Base-by-base conservation (phyloP, 495 filamentous ascomycete species). In the Lasiosphaeria ovina region DNA sequence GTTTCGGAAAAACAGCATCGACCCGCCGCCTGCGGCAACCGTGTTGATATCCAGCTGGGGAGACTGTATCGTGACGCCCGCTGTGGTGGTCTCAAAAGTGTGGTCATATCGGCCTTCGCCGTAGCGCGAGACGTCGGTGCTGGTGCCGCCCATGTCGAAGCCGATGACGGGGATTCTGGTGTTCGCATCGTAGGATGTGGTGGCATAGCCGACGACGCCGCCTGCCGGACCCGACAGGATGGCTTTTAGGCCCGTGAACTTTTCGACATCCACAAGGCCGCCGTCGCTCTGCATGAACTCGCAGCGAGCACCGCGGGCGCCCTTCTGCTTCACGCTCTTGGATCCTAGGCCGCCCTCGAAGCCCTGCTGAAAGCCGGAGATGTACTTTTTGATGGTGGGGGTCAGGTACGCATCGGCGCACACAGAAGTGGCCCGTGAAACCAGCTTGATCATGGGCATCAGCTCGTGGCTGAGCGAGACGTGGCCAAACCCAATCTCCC, bases 1-100 rank as follows among this genome's bases (percentile, higher is more conserved):
- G 62, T 98, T 97, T 50, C 87, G 85, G 81, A 88, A 98, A 66
- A 92, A 91, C 3, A 98, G 81, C 51, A 91, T 85, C 4, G 92
- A 96, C 16, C 93, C 93, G 57, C 93, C 93, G 45, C 93, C 93
- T 17, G 93, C 93, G 17, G 93, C 93, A 35, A 98, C 93, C 0
- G 94, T 98, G 73, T 98, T 98, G 74, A 98, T 97, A 74, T 98
- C 94, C 0, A 98, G 83, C 66, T 98, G 94, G 0, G 94, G 94
- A 0, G 88, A 92, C 66, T 98, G 94, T 38, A 98, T 95, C 0
- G 92, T 91, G 6, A 98, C 91, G 32, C 94, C 94, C 2, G 94
- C 94, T 1, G 95, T 96, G 0, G 93, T 97, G 2, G 94, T 97
- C 69, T 96, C 94, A 62, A 98, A 98, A 0, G 97, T 94, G 71